Percentiles rank a stretch among this genome's conserved stretches.
phyloP scores from a whole-genome alignment of 768 basidiomycete species.

The Lentinula boryana region DNA sequence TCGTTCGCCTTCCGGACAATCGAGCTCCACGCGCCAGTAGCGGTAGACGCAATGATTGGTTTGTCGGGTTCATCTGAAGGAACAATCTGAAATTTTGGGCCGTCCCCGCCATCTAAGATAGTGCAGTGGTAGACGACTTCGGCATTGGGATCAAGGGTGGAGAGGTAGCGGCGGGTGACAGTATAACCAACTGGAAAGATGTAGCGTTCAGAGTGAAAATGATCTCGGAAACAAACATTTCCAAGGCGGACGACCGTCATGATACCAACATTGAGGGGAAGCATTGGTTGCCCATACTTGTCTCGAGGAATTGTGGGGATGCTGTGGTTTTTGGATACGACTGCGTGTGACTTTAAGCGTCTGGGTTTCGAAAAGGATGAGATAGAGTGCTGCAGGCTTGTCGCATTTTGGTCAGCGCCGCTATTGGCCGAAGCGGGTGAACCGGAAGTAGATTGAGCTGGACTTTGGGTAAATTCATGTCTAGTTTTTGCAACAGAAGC shows the following conservation, averaged over 20 bases:
- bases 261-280: conserved; percentile 81
- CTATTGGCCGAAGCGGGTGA: neutral
- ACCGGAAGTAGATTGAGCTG: conserved; percentile 19
- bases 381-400: conserved; percentile 10
- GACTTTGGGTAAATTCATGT: conserved; percentile 22
- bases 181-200: conserved; percentile 88
- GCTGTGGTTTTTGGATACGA: conserved; percentile 69
- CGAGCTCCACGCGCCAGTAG: conserved; percentile 82
- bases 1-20: conserved; percentile 81
- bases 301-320: conserved; percentile 80
- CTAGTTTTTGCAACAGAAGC: neutral
- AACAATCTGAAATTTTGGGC: conserved; percentile 81
- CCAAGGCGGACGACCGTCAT: conserved; percentile 78
- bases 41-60: conserved; percentile 78
- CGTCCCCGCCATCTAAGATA: conserved; percentile 80
- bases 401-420: conserved; percentile 15
- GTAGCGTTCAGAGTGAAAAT: conserved; percentile 84
- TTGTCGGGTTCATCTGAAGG: conserved; percentile 66
- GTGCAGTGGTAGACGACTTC: conserved; percentile 80
- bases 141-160: conserved; percentile 57
- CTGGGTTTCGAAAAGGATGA: conserved; percentile 56
- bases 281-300: conserved; percentile 58
- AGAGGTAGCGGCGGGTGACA: conserved; percentile 74
- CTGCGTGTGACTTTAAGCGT: conserved; percentile 73
- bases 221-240: conserved; percentile 73